Evolutionary conservation across 768 basidiomycete genomes (phyloP).

Genomic region (Mycena floridula): DNA sequence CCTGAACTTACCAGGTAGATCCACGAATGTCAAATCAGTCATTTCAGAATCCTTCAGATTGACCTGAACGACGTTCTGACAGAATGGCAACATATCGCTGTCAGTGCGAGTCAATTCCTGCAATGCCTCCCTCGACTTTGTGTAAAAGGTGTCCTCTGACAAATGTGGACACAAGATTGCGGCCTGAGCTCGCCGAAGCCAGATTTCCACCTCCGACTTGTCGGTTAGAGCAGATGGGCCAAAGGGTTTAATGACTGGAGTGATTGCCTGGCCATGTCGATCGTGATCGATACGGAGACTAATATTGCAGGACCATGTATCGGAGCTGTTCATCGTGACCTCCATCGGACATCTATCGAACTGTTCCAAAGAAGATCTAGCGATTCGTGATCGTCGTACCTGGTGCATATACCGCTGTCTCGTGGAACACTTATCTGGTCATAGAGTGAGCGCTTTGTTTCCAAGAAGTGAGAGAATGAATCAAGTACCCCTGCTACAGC

Average conservation of each 20-base stretch:
- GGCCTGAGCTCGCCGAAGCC: slow-evolving; percentile 51
- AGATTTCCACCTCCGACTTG: slow-evolving; percentile 38
- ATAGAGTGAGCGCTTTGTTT: background rate
- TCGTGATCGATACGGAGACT: slow-evolving; percentile 27
- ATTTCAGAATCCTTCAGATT: slow-evolving; percentile 36
- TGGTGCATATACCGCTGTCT: slow-evolving; percentile 34
- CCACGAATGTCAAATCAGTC: slow-evolving; percentile 47
- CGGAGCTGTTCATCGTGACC: slow-evolving; percentile 7
- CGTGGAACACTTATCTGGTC: slow-evolving; percentile 32
- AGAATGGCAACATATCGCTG: slow-evolving; percentile 26
- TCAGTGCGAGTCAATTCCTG: slow-evolving; percentile 14
- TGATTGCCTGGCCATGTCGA: slow-evolving; percentile 11
- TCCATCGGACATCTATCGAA: slow-evolving; percentile 15
- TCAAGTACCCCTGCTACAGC: slow-evolving; percentile 31
- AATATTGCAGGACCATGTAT: slow-evolving; percentile 12
- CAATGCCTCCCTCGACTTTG: slow-evolving; percentile 14
- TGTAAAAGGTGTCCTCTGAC: slow-evolving; percentile 13
- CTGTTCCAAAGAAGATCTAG: background rate
- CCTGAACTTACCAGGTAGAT: slow-evolving; percentile 40
- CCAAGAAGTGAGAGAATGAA: background rate
- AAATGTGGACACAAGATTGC: slow-evolving; percentile 44
- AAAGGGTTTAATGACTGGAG: slow-evolving; percentile 24
- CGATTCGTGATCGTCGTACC: slow-evolving; percentile 13
- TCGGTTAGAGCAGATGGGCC: slow-evolving; percentile 30
- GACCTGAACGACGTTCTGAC: slow-evolving; percentile 44